phyloP scores from a whole-genome alignment of 805 yeast species.

The Cyberlindnera misumaiensis region DNA sequence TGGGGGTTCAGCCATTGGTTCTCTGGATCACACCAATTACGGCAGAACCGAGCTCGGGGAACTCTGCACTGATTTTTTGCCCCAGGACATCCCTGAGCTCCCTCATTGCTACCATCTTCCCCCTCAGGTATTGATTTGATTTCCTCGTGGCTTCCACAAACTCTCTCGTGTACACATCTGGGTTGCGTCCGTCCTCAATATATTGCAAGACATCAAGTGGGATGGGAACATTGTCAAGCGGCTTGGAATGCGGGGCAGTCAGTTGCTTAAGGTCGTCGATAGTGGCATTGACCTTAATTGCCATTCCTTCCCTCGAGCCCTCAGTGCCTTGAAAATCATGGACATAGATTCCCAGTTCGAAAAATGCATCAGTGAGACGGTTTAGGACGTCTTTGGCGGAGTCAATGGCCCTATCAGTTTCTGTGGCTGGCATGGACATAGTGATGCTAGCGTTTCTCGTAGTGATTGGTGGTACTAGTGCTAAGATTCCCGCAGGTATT shows the following conservation, averaged over 20 bases:
- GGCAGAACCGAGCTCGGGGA: slow-evolving; percentile 61
- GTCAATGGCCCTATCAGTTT: background rate
- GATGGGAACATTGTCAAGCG: slow-evolving; percentile 38
- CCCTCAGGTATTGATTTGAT: slow-evolving; percentile 81
- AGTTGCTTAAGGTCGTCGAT: slow-evolving; percentile 33
- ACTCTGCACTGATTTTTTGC: slow-evolving; percentile 62
- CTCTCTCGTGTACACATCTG: slow-evolving; percentile 94
- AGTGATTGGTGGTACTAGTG: no score
- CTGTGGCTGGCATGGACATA: background rate
- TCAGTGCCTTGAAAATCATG: slow-evolving; percentile 91
- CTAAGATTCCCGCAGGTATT: no score
- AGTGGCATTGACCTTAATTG: slow-evolving; percentile 33
- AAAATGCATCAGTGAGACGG: slow-evolving; percentile 26
- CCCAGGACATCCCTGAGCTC: slow-evolving; percentile 62
- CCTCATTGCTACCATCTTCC: slow-evolving; percentile 67
- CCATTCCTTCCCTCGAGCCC: slow-evolving; percentile 57
- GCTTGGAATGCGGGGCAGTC: slow-evolving; percentile 24
- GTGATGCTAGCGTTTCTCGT: background rate
- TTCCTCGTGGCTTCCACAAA: slow-evolving; percentile 91
- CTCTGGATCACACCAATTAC: slow-evolving; percentile 52
- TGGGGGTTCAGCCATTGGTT: slow-evolving; percentile 23
- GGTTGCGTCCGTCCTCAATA: slow-evolving; percentile 94
- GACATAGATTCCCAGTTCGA: slow-evolving; percentile 84
- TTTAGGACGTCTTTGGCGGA: background rate
- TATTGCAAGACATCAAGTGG: slow-evolving; percentile 87